phyloP scores from a whole-genome alignment of 1,139 yeast species.

The Hyphopichia wangnamkhiaoensis region DNA sequence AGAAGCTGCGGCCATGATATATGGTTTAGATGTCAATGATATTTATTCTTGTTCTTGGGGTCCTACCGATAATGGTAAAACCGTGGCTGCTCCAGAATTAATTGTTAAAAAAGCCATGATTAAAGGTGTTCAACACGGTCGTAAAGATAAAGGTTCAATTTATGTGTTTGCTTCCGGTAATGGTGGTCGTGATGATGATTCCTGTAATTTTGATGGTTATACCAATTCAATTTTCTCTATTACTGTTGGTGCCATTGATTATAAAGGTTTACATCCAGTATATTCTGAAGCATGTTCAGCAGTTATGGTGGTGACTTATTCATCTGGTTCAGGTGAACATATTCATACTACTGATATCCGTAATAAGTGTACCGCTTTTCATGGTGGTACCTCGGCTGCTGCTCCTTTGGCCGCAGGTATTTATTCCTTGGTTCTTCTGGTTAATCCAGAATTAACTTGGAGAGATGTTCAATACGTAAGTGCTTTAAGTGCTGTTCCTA shows the following conservation, averaged over 20 bases:
- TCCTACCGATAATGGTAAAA: slow-evolving; percentile 88
- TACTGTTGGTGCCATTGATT: slow-evolving; percentile 93
- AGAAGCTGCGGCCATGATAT: slow-evolving; percentile 86
- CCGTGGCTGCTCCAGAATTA: slow-evolving; percentile 81
- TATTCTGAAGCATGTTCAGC: slow-evolving; percentile 96
- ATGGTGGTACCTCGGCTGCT: slow-evolving; percentile 98
- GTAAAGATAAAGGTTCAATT: slow-evolving; percentile 78
- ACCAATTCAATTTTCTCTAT: slow-evolving; percentile 94
- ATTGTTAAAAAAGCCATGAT: slow-evolving; percentile 80
- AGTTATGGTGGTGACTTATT: slow-evolving; percentile 92
- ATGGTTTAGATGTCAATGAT: slow-evolving; percentile 79
- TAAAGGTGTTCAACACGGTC: slow-evolving; percentile 83
- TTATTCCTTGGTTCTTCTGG: slow-evolving; percentile 76
- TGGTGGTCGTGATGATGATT: slow-evolving; percentile 82
- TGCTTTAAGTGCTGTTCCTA: slow-evolving; percentile 69
- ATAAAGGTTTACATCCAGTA: slow-evolving; percentile 78
- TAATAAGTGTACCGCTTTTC: slow-evolving; percentile 66
- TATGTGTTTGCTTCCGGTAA: slow-evolving; percentile 97
- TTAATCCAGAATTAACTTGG: slow-evolving; percentile 90
- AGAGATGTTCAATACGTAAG: slow-evolving; percentile 89
- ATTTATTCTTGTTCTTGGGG: slow-evolving; percentile 99
- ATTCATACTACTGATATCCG: slow-evolving; percentile 90
- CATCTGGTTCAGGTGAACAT: slow-evolving; percentile 87
- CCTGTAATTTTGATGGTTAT: slow-evolving; percentile 97
- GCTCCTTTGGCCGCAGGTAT: slow-evolving; percentile 98